Evolutionary conservation across 192 early-diverging fungal species (phyloP).

Genomic region (Fimicolochytrium jonesii): DNA sequence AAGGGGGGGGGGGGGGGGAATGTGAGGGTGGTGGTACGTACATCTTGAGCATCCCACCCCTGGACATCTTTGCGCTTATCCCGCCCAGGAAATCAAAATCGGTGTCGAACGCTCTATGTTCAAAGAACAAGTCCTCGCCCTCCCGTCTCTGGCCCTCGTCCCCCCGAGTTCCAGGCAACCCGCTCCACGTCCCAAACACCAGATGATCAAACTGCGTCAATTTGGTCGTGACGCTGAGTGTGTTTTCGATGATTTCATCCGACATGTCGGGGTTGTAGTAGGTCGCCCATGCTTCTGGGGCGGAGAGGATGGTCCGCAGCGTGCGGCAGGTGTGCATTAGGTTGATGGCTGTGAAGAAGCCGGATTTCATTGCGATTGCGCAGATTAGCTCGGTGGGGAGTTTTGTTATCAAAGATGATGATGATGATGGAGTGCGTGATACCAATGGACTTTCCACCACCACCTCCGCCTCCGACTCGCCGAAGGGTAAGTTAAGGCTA

Average conservation of each 20-base stretch:
- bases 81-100: constrained; percentile 45
- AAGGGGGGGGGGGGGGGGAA: neutral
- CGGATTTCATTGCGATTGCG: constrained; percentile 34
- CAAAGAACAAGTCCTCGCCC: constrained; percentile 28
- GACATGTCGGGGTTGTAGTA: constrained; percentile 16
- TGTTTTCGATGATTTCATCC: constrained; percentile 31
- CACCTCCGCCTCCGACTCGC: too few relatives aligned
- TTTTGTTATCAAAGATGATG: too few relatives aligned
- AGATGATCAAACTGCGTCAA: constrained; percentile 44
- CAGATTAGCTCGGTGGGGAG: constrained; percentile 41
- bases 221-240: constrained; percentile 35
- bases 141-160: neutral
- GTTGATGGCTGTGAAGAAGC: constrained; percentile 30
- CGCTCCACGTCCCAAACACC: constrained; percentile 44
- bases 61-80: constrained; percentile 17
- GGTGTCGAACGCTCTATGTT: constrained; percentile 42
- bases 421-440: too few relatives aligned
- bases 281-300: constrained; percentile 25
- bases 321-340: constrained; percentile 25
- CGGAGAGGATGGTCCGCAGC: constrained; percentile 20
- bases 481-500: too few relatives aligned
- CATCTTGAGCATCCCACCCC: constrained; percentile 10
- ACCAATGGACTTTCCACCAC: too few relatives aligned
- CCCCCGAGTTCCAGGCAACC: neutral
- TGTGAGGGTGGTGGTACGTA: neutral